Evolutionary conservation across 2,329 filamentous ascomycete species (phyloP).

Genomic region (Penicillium sp.): DNA sequence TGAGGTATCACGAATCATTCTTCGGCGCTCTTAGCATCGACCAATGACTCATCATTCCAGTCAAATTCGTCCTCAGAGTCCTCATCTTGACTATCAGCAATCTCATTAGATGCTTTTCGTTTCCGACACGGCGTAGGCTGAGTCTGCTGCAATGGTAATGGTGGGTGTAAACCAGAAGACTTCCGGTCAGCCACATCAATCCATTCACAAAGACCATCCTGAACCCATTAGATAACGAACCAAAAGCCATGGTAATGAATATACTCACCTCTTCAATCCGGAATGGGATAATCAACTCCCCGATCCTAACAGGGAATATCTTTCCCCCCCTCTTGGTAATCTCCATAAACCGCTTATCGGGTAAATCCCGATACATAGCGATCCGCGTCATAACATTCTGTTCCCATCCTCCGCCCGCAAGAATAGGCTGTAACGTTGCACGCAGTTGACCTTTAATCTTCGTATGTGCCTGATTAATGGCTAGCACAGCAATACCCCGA

Average conservation of each 20-base stretch:
- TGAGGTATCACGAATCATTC: background rate
- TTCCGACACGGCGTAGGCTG: conserved; percentile 31
- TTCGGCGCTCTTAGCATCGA: background rate
- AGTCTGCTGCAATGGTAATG: background rate
- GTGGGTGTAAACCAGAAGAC: background rate
- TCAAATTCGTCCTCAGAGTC: conserved; percentile 35
- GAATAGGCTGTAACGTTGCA: conserved; percentile 71
- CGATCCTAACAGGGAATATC: conserved; percentile 26
- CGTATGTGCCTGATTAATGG: conserved; percentile 80
- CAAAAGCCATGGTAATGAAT: conserved; percentile 6
- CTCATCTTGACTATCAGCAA: conserved; percentile 48
- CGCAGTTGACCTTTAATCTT: conserved; percentile 67
- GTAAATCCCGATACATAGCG: conserved; percentile 78
- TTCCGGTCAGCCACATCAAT: background rate
- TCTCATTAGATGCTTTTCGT: conserved; percentile 43
- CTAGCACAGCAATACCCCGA: conserved; percentile 68
- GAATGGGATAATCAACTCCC: conserved; percentile 41
- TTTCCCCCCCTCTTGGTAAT: conserved; percentile 66
- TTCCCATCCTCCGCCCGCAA: conserved; percentile 79
- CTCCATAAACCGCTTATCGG: conserved; percentile 56
- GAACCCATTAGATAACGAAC: background rate
- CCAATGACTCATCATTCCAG: conserved; percentile 21
- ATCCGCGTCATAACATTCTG: conserved; percentile 71
- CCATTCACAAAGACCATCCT: conserved; percentile 16
- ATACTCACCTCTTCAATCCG: conserved; percentile 35